Percentiles rank a stretch among this genome's conserved stretches.
Evolutionary conservation across 2,329 filamentous ascomycete genomes (phyloP).

Genomic region (Alternaria sp.): DNA sequence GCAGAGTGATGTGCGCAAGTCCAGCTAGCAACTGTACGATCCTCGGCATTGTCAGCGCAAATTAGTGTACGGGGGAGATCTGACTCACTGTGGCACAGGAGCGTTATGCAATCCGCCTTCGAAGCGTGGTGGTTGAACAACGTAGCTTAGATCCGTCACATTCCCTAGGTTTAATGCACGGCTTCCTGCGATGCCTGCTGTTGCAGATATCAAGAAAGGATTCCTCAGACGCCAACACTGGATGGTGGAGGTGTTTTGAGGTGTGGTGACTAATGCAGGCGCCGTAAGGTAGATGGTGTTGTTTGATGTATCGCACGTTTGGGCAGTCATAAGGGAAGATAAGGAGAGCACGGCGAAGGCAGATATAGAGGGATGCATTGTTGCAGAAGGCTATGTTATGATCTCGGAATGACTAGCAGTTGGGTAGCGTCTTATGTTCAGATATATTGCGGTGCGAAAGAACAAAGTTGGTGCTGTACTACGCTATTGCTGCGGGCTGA

Average conservation of each 20-base stretch:
- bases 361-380: background rate
- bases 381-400: background rate
- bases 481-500: background rate
- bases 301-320: conserved; percentile 11
- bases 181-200: conserved; percentile 38
- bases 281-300: conserved; percentile 35
- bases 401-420: background rate
- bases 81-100: conserved; percentile 37
- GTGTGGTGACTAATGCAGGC: conserved; percentile 46
- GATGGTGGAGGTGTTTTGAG: conserved; percentile 40
- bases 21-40: conserved; percentile 47
- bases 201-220: conserved; percentile 36
- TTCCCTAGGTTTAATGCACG: conserved; percentile 31
- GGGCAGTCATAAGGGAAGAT: background rate
- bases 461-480: background rate
- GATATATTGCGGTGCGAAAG: background rate
- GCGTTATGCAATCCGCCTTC: conserved; percentile 47
- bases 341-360: background rate
- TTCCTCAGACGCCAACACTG: conserved; percentile 47
- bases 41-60: background rate
- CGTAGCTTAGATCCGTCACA: conserved; percentile 36
- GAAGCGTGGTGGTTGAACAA: conserved; percentile 44
- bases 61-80: background rate
- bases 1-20: conserved; percentile 44
- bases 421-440: background rate